phyloP scores from a whole-genome alignment of 805 yeast species.

The Suhomyces emberorum region DNA sequence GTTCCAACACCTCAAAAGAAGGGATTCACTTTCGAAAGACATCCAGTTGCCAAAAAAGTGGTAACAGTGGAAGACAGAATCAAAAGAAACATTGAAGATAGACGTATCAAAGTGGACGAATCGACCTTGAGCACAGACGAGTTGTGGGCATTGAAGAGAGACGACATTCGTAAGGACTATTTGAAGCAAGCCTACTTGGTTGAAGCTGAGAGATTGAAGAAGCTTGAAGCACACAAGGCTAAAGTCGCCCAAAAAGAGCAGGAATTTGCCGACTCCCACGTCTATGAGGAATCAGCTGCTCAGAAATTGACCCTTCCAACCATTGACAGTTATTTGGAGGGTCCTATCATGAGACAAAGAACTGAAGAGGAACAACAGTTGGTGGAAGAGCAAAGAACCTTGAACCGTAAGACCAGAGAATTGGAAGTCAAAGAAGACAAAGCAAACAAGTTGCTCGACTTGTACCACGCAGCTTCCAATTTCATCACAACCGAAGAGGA shows the following conservation, averaged over 20 bases:
- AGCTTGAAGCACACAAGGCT: constrained; percentile 29
- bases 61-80: constrained; percentile 62
- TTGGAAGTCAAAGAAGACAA: constrained; percentile 50
- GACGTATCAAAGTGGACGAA: constrained; percentile 34
- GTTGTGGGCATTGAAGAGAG: constrained; percentile 48
- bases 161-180: constrained; percentile 71
- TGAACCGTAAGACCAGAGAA: constrained; percentile 61
- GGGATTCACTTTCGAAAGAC: constrained; percentile 46
- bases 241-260: constrained; percentile 26
- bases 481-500: constrained; percentile 74
- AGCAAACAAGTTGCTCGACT: constrained; percentile 57
- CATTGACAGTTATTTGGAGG: constrained; percentile 59
- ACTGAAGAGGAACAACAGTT: constrained; percentile 64
- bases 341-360: constrained; percentile 70
- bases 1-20: constrained; percentile 62
- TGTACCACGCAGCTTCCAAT: constrained; percentile 66
- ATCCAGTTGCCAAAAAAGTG: constrained; percentile 49
- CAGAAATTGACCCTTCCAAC: constrained; percentile 75
- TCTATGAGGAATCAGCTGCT: constrained; percentile 48
- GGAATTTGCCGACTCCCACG: constrained; percentile 22
- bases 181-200: constrained; percentile 57
- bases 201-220: constrained; percentile 49
- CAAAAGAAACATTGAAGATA: constrained; percentile 47
- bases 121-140: constrained; percentile 30
- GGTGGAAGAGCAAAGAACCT: constrained; percentile 55